phyloP scores from a whole-genome alignment of 2,329 filamentous ascomycete genomes.

The Xylariaceae sp. region DNA sequence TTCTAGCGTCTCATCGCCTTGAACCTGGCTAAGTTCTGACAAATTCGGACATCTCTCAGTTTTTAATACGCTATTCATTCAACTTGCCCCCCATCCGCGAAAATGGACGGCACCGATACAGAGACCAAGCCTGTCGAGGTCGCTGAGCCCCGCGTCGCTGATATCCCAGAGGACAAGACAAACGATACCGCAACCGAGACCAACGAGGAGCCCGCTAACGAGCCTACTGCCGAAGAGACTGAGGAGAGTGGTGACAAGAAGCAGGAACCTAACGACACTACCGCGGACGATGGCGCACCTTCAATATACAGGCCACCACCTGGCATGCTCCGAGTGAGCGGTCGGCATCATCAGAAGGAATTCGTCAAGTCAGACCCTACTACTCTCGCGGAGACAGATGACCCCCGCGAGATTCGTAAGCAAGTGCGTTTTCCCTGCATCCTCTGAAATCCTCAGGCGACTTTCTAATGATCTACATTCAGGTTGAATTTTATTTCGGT shows the following conservation, averaged over 20 bases:
- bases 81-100: conserved; percentile 9
- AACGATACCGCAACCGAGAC: conserved; percentile 10
- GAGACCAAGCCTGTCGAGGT: conserved; percentile 40
- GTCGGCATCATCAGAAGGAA: conserved; percentile 36
- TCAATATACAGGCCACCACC: conserved; percentile 24
- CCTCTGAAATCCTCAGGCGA: neutral
- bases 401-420: conserved; percentile 75
- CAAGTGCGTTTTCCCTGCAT: conserved; percentile 54
- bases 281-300: conserved; percentile 25
- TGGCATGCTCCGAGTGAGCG: conserved; percentile 43
- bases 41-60: neutral
- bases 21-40: neutral
- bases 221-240: conserved; percentile 13
- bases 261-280: conserved; percentile 20
- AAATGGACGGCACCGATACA: conserved; percentile 34
- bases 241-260: conserved; percentile 27
- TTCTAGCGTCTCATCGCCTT: neutral
- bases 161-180: conserved; percentile 7
- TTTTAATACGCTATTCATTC: neutral
- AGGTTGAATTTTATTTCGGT: conserved; percentile 51
- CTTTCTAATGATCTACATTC: conserved; percentile 7
- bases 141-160: conserved; percentile 18
- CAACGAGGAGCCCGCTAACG: neutral
- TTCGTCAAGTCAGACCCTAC: conserved; percentile 71
- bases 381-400: conserved; percentile 63